Conservation (phyloP, 768 basidiomycete genomes). For the Russula virescens region DNA sequence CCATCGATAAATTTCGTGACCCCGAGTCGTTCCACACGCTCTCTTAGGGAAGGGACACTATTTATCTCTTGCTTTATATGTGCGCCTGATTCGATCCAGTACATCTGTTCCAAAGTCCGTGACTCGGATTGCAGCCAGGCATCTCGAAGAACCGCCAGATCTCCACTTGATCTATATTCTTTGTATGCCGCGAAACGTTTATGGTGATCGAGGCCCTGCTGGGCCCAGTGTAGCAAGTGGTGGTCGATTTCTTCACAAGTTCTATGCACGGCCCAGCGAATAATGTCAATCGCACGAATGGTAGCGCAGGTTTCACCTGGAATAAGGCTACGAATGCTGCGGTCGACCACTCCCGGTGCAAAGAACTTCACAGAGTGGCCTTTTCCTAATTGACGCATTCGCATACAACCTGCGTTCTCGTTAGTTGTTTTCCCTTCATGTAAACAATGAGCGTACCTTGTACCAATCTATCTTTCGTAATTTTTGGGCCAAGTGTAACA, state of each 20-base stretch:
- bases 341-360: slow-evolving; percentile 9
- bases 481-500: slow-evolving; percentile 44
- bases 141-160: neutral
- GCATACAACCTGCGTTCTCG: slow-evolving; percentile 3
- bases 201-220: slow-evolving; percentile 10
- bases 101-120: neutral
- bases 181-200: neutral
- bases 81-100: neutral
- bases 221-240: neutral
- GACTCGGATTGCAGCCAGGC: slow-evolving; percentile 3
- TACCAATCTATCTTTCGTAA: slow-evolving; percentile 46
- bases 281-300: neutral
- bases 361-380: slow-evolving; percentile 9
- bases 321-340: slow-evolving; percentile 1
- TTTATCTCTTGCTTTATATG: neutral
- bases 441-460: slow-evolving; percentile 36
- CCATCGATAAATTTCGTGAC: neutral
- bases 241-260: slow-evolving; percentile 10
- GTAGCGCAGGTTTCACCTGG: neutral
- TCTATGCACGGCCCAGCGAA: slow-evolving; percentile 11
- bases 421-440: neutral
- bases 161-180: neutral
- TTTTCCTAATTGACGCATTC: slow-evolving; percentile 8
- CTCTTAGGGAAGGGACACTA: neutral
- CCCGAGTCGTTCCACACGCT: neutral